Base-by-base conservation (phyloP, 1,284 basidiomycete genomes). In the Ceratobasidium sp. region DNA sequence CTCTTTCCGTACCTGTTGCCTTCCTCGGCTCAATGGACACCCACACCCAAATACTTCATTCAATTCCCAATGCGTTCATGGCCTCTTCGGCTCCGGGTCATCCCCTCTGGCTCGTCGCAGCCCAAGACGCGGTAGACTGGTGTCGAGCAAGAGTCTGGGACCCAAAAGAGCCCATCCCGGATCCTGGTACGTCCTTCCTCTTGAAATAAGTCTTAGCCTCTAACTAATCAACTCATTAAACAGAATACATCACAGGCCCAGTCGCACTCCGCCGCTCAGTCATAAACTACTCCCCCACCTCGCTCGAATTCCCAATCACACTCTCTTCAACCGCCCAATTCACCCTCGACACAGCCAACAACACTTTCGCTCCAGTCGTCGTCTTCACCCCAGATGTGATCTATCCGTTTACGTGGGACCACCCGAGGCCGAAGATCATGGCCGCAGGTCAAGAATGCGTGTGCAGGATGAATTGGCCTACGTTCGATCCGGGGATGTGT, bases 321-420 rank as follows among this genome's bases (percentile, higher is more conserved):
- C 60, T 63, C 24, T 47, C 60, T 22, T 7, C 36, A 24, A 48
- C 60, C 31, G 59, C 9, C 22, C 11, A 19, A 4, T 29, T 44
- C 22, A 48, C 60, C 5, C 60, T 45, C 31, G 48, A 48, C 29
- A 50, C 56, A 17, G 19, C 44, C 33, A 59, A 59, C 41, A 47
- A 45, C 15, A 57, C 67, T 11, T 45, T 45, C 8, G 44, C 67
- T 3, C 67, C 67, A 15, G 56, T 72, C 31, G 51, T 53, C 8
- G n/a, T 69, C 36, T 53, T 69, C 29, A n/a, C 66, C 8, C 66
- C 66, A 19, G 53, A 69, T 24, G 53, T 69, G 15, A 69, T 69
- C 15, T 69, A 69, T 27, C 66, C 66, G 24, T 60, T 59, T 45
- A 36, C 67, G 15, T 72, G 66, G 66, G 66, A 69, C 29, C n/a